Evolutionary conservation across 2,329 filamentous ascomycete genomes (phyloP).

Genomic region (Botrytis paeoniae): DNA sequence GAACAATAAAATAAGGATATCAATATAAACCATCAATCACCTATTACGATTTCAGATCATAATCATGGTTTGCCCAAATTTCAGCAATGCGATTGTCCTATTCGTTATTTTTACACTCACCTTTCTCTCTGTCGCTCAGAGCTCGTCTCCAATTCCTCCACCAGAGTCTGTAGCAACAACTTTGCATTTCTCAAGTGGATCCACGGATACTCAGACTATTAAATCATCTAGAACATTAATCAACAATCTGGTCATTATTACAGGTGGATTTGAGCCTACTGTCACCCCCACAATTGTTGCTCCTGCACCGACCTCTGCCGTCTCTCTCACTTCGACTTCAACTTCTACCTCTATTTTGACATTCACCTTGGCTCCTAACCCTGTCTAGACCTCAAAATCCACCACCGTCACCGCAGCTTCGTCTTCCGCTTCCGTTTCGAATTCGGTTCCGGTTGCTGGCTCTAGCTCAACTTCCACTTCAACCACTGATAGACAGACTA

Average conservation of each 20-base stretch:
- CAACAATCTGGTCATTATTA: not conserved
- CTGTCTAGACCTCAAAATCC: not conserved
- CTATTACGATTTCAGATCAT: not conserved
- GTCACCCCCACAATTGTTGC: not conserved
- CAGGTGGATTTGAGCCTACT: not conserved
- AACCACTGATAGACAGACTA: not conserved
- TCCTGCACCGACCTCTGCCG: not conserved
- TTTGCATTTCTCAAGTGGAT: not conserved
- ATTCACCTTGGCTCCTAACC: not conserved
- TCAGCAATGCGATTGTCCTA: not conserved
- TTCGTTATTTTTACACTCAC: not conserved
- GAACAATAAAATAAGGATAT: not conserved
- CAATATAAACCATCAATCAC: not conserved
- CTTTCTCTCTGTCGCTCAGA: not conserved
- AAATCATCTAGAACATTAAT: not conserved
- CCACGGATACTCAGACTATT: accelerated
- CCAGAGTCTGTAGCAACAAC: not conserved
- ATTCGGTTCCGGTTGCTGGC: not conserved
- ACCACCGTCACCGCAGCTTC: not conserved
- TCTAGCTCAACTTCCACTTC: not conserved
- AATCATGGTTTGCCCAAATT: not conserved
- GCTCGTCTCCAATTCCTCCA: not conserved
- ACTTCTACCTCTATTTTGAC: not conserved
- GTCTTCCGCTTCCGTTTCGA: not conserved
- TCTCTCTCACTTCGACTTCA: not conserved